phyloP scores from a whole-genome alignment of 768 basidiomycete species.

The Guyanaporus albipodus region DNA sequence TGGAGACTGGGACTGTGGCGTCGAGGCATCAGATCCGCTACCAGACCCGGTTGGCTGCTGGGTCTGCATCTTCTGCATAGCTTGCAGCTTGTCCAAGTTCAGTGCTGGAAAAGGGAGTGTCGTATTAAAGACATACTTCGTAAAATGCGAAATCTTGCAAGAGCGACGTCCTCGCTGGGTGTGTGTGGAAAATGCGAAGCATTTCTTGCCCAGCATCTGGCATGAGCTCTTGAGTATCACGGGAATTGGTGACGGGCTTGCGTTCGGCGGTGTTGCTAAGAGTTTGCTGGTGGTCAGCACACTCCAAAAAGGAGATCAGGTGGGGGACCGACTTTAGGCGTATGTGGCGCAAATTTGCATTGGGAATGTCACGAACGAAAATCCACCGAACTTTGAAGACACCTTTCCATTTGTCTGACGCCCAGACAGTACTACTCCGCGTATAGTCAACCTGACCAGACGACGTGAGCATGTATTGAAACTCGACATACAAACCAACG shows the following conservation, averaged over 20 bases:
- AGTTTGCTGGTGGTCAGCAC: constrained; percentile 12
- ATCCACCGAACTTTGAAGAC: constrained; percentile 99
- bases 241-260: constrained; percentile 97
- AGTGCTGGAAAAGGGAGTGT: not conserved
- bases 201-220: constrained; percentile 97
- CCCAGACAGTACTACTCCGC: constrained; percentile 95
- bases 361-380: constrained; percentile 94
- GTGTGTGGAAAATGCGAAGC: constrained; percentile 91
- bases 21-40: constrained; percentile 24
- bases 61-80: constrained; percentile 66
- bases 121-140: constrained; percentile 50
- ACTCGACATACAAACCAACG: constrained; percentile 19
- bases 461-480: not conserved
- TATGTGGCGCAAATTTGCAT: constrained; percentile 85
- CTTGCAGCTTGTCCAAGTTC: constrained; percentile 58
- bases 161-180: constrained; percentile 88
- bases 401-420: constrained; percentile 99
- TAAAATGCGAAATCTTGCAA: constrained; percentile 93
- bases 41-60: constrained; percentile 28
- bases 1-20: constrained; percentile 38
- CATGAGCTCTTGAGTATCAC: constrained; percentile 95
- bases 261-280: constrained; percentile 94
- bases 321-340: constrained; percentile 59
- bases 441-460: constrained; percentile 77
- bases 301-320: constrained; percentile 2